These are phyloP conservation scores for Eimeria sp. DNA, from an alignment of 169 alveolate genomes.

Conservation along the genomic window DNA sequence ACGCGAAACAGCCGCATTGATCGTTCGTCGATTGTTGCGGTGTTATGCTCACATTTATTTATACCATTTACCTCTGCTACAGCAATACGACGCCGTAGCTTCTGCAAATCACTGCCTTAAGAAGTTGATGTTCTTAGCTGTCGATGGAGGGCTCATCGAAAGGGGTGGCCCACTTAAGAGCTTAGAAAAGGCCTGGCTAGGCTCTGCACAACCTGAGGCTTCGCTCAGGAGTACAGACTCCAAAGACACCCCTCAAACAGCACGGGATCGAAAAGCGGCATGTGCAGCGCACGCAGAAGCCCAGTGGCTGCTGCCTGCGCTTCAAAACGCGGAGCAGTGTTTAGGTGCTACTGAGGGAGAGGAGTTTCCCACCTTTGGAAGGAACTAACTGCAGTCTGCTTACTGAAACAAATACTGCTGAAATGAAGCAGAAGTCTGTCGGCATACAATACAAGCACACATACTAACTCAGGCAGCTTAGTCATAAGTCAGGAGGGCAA, in stretches of 20 bases:
- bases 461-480: background rate
- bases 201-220: background rate
- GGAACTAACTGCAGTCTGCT: background rate
- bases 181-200: constrained; percentile 27
- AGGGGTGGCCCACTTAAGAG: background rate
- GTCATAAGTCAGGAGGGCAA: background rate
- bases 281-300: background rate
- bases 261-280: background rate
- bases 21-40: constrained; percentile 52
- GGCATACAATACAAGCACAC: background rate
- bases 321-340: constrained; percentile 13
- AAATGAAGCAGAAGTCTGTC: background rate
- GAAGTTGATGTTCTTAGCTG: background rate
- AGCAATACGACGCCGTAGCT: constrained; percentile 37
- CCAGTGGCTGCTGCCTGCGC: constrained; percentile 42
- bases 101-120: constrained; percentile 51
- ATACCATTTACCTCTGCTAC: constrained; percentile 30
- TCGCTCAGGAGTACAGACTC: background rate
- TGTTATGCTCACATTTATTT: constrained; percentile 39
- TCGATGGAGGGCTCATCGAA: background rate
- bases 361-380: constrained; percentile 20
- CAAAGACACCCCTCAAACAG: background rate
- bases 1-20: constrained; percentile 1
- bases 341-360: background rate
- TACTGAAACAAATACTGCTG: background rate